Evolutionary conservation across 2,329 filamentous ascomycete genomes (phyloP).

Genomic region (Fonsecaea nubica): DNA sequence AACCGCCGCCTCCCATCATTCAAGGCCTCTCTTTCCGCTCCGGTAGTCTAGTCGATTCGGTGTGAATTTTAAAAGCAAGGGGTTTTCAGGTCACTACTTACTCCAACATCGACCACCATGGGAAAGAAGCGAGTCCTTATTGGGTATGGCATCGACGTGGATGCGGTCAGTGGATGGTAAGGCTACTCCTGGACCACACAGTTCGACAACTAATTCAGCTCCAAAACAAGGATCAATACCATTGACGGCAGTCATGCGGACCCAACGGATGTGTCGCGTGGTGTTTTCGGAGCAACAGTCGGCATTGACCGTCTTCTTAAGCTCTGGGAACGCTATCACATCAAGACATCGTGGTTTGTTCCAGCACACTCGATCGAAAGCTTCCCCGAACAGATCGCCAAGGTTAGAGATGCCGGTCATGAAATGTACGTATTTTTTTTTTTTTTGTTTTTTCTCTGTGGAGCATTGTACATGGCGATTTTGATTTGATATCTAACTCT

Average conservation of each 20-base stretch:
- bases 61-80: too few species aligned
- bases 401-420: slow-evolving; percentile 65
- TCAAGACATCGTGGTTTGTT: slow-evolving; percentile 65
- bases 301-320: slow-evolving; percentile 71
- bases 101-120: neutral
- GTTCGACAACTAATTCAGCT: too few species aligned
- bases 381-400: slow-evolving; percentile 57
- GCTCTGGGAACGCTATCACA: slow-evolving; percentile 55
- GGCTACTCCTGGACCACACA: too few species aligned
- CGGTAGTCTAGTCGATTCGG: too few species aligned
- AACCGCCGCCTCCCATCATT: too few species aligned
- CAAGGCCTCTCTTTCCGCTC: too few species aligned
- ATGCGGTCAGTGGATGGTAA: slow-evolving; percentile 73
- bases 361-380: slow-evolving; percentile 64
- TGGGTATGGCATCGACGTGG: slow-evolving; percentile 73
- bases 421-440: slow-evolving; percentile 62
- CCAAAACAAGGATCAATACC: slow-evolving; percentile 22
- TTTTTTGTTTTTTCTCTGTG: neutral
- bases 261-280: slow-evolving; percentile 73
- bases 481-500: too few species aligned
- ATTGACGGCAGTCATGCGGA: slow-evolving; percentile 42
- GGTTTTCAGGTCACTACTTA: too few species aligned
- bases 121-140: slow-evolving; percentile 57
- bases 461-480: too few species aligned
- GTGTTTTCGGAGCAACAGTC: slow-evolving; percentile 70